Evolutionary conservation across 495 filamentous ascomycete genomes (phyloP), one percentile per base, ranked within the genome.

Genomic region (Aspergillus nidulans): DNA sequence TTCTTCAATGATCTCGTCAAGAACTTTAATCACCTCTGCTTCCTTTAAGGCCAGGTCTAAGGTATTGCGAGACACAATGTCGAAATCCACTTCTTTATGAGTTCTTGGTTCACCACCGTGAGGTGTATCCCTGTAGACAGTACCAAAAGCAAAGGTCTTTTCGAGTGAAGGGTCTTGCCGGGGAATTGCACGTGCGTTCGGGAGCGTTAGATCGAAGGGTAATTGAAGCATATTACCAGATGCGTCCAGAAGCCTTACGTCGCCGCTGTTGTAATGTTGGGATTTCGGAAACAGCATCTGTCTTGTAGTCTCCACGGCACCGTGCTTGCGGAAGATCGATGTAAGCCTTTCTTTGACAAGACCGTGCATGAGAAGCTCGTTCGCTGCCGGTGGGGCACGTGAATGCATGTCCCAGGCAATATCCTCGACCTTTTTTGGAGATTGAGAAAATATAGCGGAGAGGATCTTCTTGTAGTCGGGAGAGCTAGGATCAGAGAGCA

Each of bases 391-490:
- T 18, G 66, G 70, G 4, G 76, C 79, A 44, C 69, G 73, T 1
- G 78, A 75, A 23, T 81, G 77, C 70, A 90, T 84, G 59, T 96
- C 92, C 87, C 91, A 97, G 16, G 90, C 88, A 48, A 85, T 85
- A 56, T 95, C 88, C 69, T 94, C 90, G 26, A 90, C 84, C 58
- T 86, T 85, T 62, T 85, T 85, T 3, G 85, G 79, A 0, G 83
- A 80, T 52, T 84, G 81, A 1, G 88, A 82, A 63, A 97, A 96
- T 43, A 97, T 75, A 0, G 88, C 85, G 2, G 84, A 83, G 60
- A 97, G 84, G 66, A 96, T 90, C 62, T 95, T 90, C 55, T 88
- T 81, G 66, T 95, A 94, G 63, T 96, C 91, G 0, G 91, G 90
- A 7, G 92, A 97, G 49, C 75, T 85, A 16, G 87, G 83, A 61